Percentiles rank a stretch among this genome's conserved stretches.
phyloP scores from a whole-genome alignment of 306 rosid species.

The Cucurbita argyrosperma region DNA sequence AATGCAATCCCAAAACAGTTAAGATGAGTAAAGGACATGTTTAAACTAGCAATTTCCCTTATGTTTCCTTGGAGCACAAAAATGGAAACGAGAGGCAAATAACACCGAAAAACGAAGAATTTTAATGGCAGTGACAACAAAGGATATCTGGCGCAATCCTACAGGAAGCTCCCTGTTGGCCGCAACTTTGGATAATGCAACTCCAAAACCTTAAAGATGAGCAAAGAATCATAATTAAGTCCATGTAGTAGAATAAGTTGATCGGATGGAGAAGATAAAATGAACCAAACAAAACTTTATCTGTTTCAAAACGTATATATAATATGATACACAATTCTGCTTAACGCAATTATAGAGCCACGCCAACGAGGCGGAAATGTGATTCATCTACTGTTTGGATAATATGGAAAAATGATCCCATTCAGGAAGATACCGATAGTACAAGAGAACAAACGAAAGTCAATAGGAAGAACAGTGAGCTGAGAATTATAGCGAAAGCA shows the following conservation, averaged over 20 bases:
- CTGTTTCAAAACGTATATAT: background rate
- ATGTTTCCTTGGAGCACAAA: background rate
- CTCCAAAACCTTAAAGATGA: slow-evolving; percentile 66
- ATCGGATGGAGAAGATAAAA: background rate
- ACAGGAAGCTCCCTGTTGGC: slow-evolving; percentile 58
- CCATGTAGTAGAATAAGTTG: background rate
- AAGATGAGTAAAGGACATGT: background rate
- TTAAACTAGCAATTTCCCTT: background rate
- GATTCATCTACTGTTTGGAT: background rate
- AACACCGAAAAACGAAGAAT: background rate
- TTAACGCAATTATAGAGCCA: background rate
- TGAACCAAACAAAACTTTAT: background rate
- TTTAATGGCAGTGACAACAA: slow-evolving; percentile 8
- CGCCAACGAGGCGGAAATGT: background rate
- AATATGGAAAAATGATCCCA: background rate
- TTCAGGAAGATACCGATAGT: background rate
- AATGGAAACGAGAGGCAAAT: background rate
- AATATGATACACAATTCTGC: background rate
- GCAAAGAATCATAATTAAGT: slow-evolving; percentile 10
- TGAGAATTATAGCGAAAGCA: background rate
- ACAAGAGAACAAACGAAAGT: background rate
- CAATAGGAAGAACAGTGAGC: background rate
- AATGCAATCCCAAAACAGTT: background rate
- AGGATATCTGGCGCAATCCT: slow-evolving; percentile 98
- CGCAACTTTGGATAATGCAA: slow-evolving; percentile 70